Evolutionary conservation across 2,329 filamentous ascomycete species (phyloP).

Genomic region (Trichophyton benhamiae): DNA sequence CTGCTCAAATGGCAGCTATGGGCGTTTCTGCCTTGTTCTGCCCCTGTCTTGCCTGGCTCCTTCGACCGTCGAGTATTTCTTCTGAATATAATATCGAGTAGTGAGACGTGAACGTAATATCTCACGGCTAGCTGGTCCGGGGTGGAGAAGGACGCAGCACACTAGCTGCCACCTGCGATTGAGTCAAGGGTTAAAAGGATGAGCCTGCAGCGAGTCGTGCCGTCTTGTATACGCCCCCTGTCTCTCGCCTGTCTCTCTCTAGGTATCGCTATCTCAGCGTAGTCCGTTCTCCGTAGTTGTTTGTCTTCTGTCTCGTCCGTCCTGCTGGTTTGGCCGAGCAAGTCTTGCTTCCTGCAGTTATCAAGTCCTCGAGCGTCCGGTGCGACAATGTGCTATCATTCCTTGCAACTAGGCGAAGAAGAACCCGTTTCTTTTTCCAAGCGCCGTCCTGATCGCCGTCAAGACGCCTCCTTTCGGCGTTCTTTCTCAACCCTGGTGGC

Average conservation of each 20-base stretch:
- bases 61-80: background rate
- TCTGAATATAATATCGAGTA: no score
- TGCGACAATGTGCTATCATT: slow-evolving; percentile 10
- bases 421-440: background rate
- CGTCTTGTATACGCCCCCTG: background rate
- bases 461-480: background rate
- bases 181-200: background rate
- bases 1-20: background rate
- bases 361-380: slow-evolving; percentile 11
- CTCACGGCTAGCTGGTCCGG: background rate
- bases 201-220: background rate
- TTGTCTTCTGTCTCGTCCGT: background rate
- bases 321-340: background rate
- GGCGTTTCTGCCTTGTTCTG: background rate
- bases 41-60: background rate
- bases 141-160: background rate
- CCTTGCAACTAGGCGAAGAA: background rate
- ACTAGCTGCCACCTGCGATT: background rate
- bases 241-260: background rate
- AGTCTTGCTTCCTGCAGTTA: background rate
- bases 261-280: background rate
- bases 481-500: background rate
- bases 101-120: slow-evolving; percentile 2
- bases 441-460: background rate
- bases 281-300: background rate